Conservation (phyloP, 768 basidiomycete genomes). For the Cyclocybe cylindracea region DNA sequence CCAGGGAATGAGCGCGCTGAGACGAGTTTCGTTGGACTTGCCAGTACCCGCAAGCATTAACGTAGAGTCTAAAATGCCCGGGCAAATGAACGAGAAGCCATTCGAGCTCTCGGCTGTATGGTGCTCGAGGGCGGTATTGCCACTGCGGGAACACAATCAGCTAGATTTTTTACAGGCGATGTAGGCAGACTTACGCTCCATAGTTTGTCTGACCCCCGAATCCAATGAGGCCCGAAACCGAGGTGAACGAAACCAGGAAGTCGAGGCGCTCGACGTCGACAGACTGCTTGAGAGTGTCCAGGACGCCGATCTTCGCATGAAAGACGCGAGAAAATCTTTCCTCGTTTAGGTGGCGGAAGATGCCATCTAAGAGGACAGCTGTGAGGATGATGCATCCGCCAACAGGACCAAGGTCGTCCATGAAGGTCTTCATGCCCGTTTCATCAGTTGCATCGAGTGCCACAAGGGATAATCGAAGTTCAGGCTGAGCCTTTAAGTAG, state of each 20-base stretch:
- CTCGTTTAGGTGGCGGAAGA: constrained; percentile 29
- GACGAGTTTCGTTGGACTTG: constrained; percentile 4
- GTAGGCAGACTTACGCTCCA: constrained; percentile 23
- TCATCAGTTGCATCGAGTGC: constrained; percentile 29
- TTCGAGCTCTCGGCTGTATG: constrained; percentile 23
- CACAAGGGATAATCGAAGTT: constrained; percentile 30
- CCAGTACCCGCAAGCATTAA: constrained; percentile 16
- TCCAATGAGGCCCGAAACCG: constrained; percentile 32
- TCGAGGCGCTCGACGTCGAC: constrained; percentile 29
- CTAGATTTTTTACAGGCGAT: background rate
- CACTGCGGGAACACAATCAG: constrained; percentile 20
- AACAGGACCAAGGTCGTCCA: constrained; percentile 21
- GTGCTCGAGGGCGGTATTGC: constrained; percentile 32
- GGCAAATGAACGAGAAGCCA: constrained; percentile 32
- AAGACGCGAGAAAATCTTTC: constrained; percentile 28
- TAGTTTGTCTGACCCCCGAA: constrained; percentile 40
- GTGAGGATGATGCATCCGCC: constrained; percentile 35
- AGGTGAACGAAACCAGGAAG: constrained; percentile 35
- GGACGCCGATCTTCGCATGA: constrained; percentile 27
- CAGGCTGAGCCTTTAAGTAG: constrained; percentile 27
- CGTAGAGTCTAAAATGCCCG: constrained; percentile 28
- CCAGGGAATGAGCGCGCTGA: constrained; percentile 13
- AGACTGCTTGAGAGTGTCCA: constrained; percentile 23
- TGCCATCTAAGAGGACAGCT: constrained; percentile 29
- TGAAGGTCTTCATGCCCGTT: constrained; percentile 16